These are phyloP conservation scores for Sparassis latifolia DNA, from an alignment of 1,284 basidiomycete species.

Conservation along the genomic window DNA sequence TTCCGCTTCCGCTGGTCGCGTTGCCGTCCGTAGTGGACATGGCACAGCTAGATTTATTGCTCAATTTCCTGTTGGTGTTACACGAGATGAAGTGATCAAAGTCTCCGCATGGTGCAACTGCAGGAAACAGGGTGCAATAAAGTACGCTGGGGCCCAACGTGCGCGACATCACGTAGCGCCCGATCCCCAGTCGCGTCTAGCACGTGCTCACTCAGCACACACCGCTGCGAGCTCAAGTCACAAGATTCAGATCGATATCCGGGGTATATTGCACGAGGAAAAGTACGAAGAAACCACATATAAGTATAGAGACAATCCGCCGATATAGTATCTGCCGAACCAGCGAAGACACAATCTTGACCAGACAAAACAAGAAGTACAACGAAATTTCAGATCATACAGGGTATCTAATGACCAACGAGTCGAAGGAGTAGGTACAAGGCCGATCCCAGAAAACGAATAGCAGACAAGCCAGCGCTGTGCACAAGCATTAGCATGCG, in stretches of 20 bases:
- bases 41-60: not conserved
- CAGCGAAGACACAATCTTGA: constrained; percentile 29
- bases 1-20: constrained; percentile 15
- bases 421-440: constrained; percentile 75
- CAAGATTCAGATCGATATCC: not conserved
- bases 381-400: not conserved
- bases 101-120: no score
- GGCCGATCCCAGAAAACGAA: constrained; percentile 74
- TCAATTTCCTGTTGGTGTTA: no score
- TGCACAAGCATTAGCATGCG: constrained; percentile 5
- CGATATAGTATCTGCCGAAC: not conserved
- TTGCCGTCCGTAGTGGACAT: constrained; percentile 13
- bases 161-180: not conserved
- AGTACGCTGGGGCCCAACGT: not conserved
- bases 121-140: no score
- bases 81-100: no score
- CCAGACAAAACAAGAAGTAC: constrained; percentile 27
- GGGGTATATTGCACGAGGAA: not conserved
- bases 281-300: not conserved
- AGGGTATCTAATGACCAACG: constrained; percentile 36
- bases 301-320: not conserved
- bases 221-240: not conserved
- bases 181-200: not conserved
- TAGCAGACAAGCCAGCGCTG: constrained; percentile 71
- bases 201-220: not conserved